Conservation (phyloP, 2,329 filamentous ascomycete genomes). For the Fusarium clavum region DNA sequence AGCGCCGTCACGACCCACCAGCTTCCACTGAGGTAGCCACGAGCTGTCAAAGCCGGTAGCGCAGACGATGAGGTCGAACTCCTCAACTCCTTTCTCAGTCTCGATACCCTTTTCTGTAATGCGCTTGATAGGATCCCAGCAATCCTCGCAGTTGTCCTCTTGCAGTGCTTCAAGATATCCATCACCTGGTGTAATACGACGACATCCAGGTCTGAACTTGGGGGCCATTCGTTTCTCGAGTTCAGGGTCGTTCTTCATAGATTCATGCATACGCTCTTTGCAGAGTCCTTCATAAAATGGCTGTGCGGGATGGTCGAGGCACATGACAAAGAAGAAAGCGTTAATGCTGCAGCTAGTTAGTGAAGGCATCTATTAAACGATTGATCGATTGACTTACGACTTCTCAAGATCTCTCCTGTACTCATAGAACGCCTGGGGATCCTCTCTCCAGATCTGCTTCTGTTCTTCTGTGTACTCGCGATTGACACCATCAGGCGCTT, state of each 20-base stretch:
- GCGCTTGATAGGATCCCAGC: neutral
- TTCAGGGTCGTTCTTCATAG: conserved; percentile 3
- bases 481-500: conserved; percentile 4
- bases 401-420: conserved; percentile 11
- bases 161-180: conserved; percentile 10
- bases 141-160: neutral
- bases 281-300: conserved; percentile 7
- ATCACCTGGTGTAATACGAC: conserved; percentile 3
- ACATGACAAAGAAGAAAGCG: conserved; percentile 15
- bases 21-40: neutral
- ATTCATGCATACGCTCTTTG: conserved; percentile 7
- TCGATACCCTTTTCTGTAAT: neutral
- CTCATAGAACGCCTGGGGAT: neutral
- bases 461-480: conserved; percentile 5
- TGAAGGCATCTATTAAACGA: neutral
- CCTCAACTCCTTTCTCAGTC: neutral
- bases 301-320: conserved; percentile 5
- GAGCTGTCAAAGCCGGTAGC: conserved; percentile 9
- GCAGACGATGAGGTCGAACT: conserved; percentile 14
- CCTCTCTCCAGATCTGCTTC: neutral
- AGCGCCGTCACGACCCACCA: neutral
- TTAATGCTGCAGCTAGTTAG: neutral
- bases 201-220: neutral
- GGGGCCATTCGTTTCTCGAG: neutral
- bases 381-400: neutral